Base-by-base conservation (phyloP, 306 rosid genomes). In the Cicer cuneatum region DNA sequence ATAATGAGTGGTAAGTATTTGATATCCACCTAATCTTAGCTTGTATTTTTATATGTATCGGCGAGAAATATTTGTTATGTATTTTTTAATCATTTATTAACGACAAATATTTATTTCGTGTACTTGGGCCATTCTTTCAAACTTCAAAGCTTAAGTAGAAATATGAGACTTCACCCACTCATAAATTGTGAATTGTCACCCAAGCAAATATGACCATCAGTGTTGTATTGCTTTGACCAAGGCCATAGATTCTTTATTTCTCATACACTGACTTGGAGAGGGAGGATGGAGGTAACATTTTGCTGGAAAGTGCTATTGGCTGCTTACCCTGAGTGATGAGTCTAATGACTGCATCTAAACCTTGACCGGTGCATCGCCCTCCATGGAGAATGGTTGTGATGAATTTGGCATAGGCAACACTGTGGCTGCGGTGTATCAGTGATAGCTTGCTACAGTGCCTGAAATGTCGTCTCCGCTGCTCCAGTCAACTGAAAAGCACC, bases 221-320 rank as follows among this genome's bases (percentile, higher is more conserved):
- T 58, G 64, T 12, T 29, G 41, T 29, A 58, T 29, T 58, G 10
- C 41, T 58, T 58, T 58, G 37, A 56, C 38, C n/a, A 56, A 56
- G 62, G 38, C 14, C 37, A 56, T 56, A 12, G 19, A 19, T 37
- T 56, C 62, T 9, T 56, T 10, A 56, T 56, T 6, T 37, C 10
- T 56, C 14, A 56, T 56, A 24, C 15, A 10, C 38, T 4, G 19
- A 56, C 61, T 19, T 56, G 61, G 61, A 56, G 38, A 56, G 21
- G 61, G 61, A 56, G 38, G 61, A 19, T 56, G 11, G n/a, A 56
- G 14, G 38, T 56, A 21, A 4, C 38, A 10, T 37, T 51, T 51
- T 53, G 59, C 59, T 18, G 59, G 0, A 53, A 53, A 53, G 8
- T 8, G 59, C 35, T 18, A 53, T 53, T 54, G 40, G 64, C 63